Conservation (phyloP, 2,329 filamentous ascomycete genomes). For the Hypoxylon sp. region DNA sequence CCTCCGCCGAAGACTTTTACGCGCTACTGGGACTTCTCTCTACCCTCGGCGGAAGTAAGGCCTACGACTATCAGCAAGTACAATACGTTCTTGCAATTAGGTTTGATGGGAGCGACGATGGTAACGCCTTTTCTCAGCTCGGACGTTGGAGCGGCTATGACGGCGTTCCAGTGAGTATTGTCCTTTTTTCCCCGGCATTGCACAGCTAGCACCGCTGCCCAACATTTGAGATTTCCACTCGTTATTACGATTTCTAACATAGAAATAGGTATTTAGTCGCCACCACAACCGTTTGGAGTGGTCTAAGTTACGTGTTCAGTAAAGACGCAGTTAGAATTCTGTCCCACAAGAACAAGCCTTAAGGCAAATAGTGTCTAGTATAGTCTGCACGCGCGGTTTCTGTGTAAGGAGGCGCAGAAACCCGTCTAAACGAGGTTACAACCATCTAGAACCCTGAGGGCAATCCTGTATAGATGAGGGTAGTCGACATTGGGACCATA, state of each 20-base stretch:
- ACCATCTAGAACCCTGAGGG: not conserved
- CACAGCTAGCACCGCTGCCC: not conserved
- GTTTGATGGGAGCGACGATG: constrained; percentile 87
- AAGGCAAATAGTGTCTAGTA: constrained; percentile 21
- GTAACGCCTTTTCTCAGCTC: constrained; percentile 81
- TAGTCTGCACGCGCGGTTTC: not conserved
- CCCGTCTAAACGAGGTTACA: not conserved
- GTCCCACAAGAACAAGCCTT: constrained; percentile 51
- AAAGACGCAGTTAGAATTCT: constrained; percentile 95
- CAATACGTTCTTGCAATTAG: constrained; percentile 93
- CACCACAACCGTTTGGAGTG: constrained; percentile 92
- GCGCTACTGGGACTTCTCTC: constrained; percentile 96
- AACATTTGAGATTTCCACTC: not conserved
- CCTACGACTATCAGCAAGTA: constrained; percentile 89
- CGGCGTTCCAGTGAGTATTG: constrained; percentile 73
- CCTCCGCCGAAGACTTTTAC: constrained; percentile 93
- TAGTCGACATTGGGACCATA: not conserved
- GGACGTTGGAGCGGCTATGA: constrained; percentile 69
- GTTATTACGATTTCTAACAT: constrained; percentile 51
- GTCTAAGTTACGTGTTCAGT: constrained; percentile 89
- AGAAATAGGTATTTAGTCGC: constrained; percentile 82
- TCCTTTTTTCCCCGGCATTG: constrained; percentile 3
- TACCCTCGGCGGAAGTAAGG: constrained; percentile 87
- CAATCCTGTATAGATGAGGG: not conserved
- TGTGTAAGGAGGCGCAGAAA: not conserved